Evolutionary conservation across 768 basidiomycete species (phyloP), one percentile per base, ranked within the genome.

Genomic region (Coprinellus micaceus): DNA sequence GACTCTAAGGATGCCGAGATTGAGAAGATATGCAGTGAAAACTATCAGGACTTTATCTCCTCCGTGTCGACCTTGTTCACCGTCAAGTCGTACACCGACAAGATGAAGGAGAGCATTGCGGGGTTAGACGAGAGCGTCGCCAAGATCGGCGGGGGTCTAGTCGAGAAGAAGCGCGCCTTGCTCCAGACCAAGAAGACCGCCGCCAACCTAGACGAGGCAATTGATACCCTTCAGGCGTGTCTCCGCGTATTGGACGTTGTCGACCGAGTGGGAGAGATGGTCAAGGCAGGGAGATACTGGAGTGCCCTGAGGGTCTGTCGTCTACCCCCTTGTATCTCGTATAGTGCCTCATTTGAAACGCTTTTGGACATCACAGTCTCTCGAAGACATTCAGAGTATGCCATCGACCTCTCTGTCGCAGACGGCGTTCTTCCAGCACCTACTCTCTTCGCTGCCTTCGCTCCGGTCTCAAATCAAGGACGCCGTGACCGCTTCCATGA

Each of bases 31-130:
- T 98, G 97, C 73, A 83, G 86, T 56, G 90, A 94, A 62, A 98
- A 98, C 70, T 98, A 98, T 66, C 93, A 95, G 72, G 96, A 98
- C 72, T 99, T 99, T 64, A 94, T 98, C 30, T 87, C 89, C 26
- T 97, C 95, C 19, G 94, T 98, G 15, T 93, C 94, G n/a, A 98
- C 94, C 2, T 79, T 99, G 59, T 89, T 98, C 71, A 88, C 89
- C 46, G 93, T 99, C 68, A 89, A 98, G 70, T 93, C 94, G 19
- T 98, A 97, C 66, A 98, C 97, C 36, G 91, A 89, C 62, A 93
- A 88, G 71, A 85, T 99, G 64, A 87, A 91, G 65, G 88, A 96
- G 65, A 91, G 87, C 66, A 97, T 98, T 59, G 82, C 84, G n/a
- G 82, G 89, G 47, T 76, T 98, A 47, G 96, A 99, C 71, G 76